Conservation (phyloP, 345 rosid species). For the Camelina hispida region DNA sequence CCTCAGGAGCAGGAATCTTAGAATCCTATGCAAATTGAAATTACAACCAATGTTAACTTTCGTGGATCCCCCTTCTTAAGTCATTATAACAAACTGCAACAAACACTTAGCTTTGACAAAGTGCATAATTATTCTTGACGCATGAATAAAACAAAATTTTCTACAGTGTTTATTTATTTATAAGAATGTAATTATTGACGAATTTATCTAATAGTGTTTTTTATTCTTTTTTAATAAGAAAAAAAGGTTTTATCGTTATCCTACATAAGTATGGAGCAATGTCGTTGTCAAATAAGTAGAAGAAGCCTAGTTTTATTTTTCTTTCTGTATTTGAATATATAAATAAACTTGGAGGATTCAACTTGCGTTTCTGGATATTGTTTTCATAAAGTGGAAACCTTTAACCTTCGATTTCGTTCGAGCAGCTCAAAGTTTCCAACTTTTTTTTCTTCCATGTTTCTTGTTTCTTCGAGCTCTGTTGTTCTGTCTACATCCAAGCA, state of each 20-base stretch:
- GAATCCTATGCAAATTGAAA: not conserved
- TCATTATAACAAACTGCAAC: not conserved
- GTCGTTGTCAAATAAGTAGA: not conserved
- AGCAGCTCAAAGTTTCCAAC: not conserved
- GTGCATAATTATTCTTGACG: not conserved
- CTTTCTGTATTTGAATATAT: not conserved
- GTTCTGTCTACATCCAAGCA: not conserved
- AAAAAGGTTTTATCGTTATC: not conserved
- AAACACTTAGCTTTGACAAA: not conserved
- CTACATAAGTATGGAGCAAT: not conserved
- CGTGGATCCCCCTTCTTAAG: not conserved
- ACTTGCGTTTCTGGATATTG: not conserved
- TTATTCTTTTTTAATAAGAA: too few relatives aligned
- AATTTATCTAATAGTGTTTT: not conserved
- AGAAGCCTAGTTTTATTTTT: not conserved
- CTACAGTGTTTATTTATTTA: too few relatives aligned
- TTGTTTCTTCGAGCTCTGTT: not conserved
- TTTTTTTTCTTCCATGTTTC: not conserved
- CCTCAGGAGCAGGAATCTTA: not conserved
- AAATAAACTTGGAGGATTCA: not conserved
- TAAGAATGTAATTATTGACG: not conserved
- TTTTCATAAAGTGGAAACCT: not conserved
- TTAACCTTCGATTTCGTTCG: not conserved
- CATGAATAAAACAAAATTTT: too few relatives aligned
- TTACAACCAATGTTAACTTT: not conserved